Percentiles rank a stretch among this genome's conserved stretches.
Conservation (phyloP, 2,329 filamentous ascomycete genomes). For the Alternaria panax region DNA sequence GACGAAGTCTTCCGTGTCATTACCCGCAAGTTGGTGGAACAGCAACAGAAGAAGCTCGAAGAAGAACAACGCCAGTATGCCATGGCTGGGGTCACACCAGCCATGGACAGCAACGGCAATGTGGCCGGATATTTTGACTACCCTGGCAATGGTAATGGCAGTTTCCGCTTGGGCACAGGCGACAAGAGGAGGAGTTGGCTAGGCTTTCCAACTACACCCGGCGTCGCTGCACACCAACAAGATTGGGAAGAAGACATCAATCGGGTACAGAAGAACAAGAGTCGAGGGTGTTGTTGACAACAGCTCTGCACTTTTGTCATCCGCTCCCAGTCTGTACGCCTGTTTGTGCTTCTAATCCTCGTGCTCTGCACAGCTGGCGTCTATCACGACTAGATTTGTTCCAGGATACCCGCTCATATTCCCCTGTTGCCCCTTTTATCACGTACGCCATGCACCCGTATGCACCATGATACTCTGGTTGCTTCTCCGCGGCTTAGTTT, state of each 20-base stretch:
- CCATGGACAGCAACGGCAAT: slow-evolving; percentile 40
- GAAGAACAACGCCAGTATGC: slow-evolving; percentile 57
- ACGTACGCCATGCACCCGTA: neutral
- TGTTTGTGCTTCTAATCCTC: neutral
- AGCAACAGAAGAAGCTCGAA: slow-evolving; percentile 65
- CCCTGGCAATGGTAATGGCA: slow-evolving; percentile 60
- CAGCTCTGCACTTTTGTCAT: neutral
- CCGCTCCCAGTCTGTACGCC: neutral
- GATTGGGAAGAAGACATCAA: slow-evolving; percentile 47
- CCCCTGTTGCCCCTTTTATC: neutral
- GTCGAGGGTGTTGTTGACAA: slow-evolving; percentile 46
- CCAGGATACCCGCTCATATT: slow-evolving; percentile 23
- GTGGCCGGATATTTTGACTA: slow-evolving; percentile 59
- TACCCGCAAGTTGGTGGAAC: slow-evolving; percentile 82
- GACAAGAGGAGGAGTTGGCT: slow-evolving; percentile 74
- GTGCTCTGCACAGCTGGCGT: neutral
- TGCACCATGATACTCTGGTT: neutral
- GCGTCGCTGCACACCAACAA: slow-evolving; percentile 37
- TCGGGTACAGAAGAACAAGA: slow-evolving; percentile 41
- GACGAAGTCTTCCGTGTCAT: slow-evolving; percentile 95
- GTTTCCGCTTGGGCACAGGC: slow-evolving; percentile 65
- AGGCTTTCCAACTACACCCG: slow-evolving; percentile 62
- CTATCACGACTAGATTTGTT: slow-evolving; percentile 15
- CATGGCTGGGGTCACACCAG: slow-evolving; percentile 55
- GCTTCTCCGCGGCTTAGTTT: neutral